Conservation (phyloP, 768 basidiomycete species). For the Fistulinella prunicolor region DNA sequence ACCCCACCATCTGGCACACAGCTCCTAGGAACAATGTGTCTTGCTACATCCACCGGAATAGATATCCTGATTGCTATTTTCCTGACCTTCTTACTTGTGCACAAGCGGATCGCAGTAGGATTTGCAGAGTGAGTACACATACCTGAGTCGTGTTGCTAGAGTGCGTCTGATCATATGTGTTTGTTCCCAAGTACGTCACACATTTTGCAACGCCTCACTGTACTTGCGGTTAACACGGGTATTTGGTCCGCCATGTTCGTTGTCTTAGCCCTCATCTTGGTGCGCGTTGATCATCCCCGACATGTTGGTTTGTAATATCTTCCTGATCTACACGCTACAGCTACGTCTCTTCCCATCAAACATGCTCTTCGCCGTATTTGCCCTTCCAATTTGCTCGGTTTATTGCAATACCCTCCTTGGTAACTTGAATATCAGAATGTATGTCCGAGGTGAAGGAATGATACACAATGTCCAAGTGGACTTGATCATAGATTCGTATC, state of each 20-base stretch:
- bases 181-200: constrained; percentile 8
- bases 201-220: constrained; percentile 6
- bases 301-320: not conserved
- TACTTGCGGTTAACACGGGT: constrained; percentile 22
- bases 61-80: constrained; percentile 6
- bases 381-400: constrained; percentile 4
- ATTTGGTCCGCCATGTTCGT: constrained; percentile 49
- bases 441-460: not conserved
- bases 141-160: not conserved
- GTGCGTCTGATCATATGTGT: not conserved
- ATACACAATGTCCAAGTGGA: not conserved
- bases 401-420: constrained; percentile 20
- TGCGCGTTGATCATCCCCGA: constrained; percentile 26
- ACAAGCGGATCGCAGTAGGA: not conserved
- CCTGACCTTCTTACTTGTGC: constrained; percentile 6
- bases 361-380: not conserved
- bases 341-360: not conserved
- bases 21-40: not conserved
- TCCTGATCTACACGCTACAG: not conserved
- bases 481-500: not conserved
- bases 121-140: not conserved
- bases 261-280: constrained; percentile 46
- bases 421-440: constrained; percentile 11
- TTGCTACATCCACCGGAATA: constrained; percentile 1
- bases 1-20: not conserved